Evolutionary conservation across 2,329 filamentous ascomycete species (phyloP).

Genomic region (Xylariaceae sp.): DNA sequence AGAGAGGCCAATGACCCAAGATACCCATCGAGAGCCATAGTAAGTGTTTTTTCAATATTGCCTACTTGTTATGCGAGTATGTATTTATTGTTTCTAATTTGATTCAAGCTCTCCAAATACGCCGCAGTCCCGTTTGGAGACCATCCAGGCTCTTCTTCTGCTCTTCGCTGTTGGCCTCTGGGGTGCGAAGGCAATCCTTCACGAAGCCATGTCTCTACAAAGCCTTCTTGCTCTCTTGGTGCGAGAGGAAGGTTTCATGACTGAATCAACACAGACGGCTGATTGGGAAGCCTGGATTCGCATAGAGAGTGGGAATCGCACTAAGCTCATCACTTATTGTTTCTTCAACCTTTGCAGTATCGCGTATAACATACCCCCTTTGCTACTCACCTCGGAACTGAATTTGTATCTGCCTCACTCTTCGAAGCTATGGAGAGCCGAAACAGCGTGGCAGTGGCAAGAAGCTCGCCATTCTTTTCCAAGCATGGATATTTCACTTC

Average conservation of each 20-base stretch:
- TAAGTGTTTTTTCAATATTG: slow-evolving; percentile 34
- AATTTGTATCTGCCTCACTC: slow-evolving; percentile 50
- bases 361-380: slow-evolving; percentile 55
- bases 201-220: slow-evolving; percentile 55
- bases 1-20: slow-evolving; percentile 52
- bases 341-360: slow-evolving; percentile 60
- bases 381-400: slow-evolving; percentile 55
- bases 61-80: neutral
- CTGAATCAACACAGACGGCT: slow-evolving; percentile 42
- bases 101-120: slow-evolving; percentile 50
- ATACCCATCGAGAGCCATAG: slow-evolving; percentile 56
- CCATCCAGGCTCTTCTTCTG: slow-evolving; percentile 58
- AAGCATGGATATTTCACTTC: slow-evolving; percentile 48
- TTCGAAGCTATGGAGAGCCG: slow-evolving; percentile 53
- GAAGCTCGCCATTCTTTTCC: slow-evolving; percentile 49
- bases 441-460: slow-evolving; percentile 56
- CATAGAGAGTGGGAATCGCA: slow-evolving; percentile 51
- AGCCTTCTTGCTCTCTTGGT: slow-evolving; percentile 54
- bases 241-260: slow-evolving; percentile 51
- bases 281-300: slow-evolving; percentile 59
- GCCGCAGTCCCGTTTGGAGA: slow-evolving; percentile 56
- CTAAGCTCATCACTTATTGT: slow-evolving; percentile 56
- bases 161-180: slow-evolving; percentile 57
- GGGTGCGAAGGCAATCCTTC: slow-evolving; percentile 55
- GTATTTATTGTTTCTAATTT: slow-evolving; percentile 5